phyloP scores from a whole-genome alignment of 2,329 filamentous ascomycete species.

The Scortechinia acanthostroma region DNA sequence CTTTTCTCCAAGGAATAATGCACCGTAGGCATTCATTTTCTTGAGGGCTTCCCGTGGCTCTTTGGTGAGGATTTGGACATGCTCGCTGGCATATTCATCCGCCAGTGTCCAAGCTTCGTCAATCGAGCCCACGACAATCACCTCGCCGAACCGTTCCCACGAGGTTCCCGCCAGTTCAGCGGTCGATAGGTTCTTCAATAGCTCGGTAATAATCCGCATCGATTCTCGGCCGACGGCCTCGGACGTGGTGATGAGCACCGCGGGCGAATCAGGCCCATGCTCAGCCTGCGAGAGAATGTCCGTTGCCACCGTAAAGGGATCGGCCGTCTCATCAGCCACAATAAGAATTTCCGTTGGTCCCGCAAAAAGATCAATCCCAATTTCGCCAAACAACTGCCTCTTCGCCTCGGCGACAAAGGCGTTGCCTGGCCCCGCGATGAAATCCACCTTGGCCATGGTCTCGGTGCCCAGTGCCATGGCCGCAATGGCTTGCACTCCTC shows the following conservation, averaged over 20 bases:
- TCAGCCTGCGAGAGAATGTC: conserved; percentile 39
- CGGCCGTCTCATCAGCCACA: conserved; percentile 35
- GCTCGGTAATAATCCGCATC: conserved; percentile 22
- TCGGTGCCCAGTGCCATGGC: conserved; percentile 42
- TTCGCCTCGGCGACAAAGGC: conserved; percentile 46
- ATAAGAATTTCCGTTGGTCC: conserved; percentile 44
- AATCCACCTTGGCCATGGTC: conserved; percentile 36
- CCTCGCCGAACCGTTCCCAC: conserved; percentile 36
- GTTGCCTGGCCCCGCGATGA: conserved; percentile 43
- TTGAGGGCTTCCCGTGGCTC: conserved; percentile 35
- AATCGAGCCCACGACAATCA: conserved; percentile 28
- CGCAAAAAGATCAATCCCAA: conserved; percentile 44
- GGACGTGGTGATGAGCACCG: conserved; percentile 38
- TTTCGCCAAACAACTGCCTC: conserved; percentile 39
- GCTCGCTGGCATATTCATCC: conserved; percentile 37
- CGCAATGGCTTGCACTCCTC: conserved; percentile 41
- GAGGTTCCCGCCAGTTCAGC: conserved; percentile 29
- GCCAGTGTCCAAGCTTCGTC: conserved; percentile 33
- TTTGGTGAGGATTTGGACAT: conserved; percentile 39
- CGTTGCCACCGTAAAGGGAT: conserved; percentile 32
- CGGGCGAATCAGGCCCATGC: conserved; percentile 41
- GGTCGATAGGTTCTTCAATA: conserved; percentile 31
- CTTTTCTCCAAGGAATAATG: conserved; percentile 39
- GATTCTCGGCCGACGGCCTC: conserved; percentile 24
- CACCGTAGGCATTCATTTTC: conserved; percentile 42